Conservation (phyloP, 1,284 basidiomycete genomes). For the Microbotryum scabiosae region DNA sequence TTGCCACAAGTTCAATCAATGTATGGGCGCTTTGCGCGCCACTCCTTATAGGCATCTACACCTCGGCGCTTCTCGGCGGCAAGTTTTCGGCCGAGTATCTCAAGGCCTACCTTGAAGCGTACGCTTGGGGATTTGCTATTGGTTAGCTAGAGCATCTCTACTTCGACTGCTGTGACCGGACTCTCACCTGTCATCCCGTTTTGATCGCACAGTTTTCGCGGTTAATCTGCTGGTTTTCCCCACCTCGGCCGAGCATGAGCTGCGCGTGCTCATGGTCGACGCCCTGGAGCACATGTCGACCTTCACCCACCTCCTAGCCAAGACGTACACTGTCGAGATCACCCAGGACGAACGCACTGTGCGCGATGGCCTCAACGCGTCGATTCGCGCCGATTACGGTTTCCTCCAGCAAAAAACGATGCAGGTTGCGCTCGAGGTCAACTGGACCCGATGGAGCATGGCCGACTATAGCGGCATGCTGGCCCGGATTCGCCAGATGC, state of each 20-base stretch:
- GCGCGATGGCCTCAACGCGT: slow-evolving; percentile 37
- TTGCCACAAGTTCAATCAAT: slow-evolving; percentile 31
- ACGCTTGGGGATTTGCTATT: too few relatives aligned
- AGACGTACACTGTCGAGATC: slow-evolving; percentile 39
- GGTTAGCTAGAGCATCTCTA: slow-evolving; percentile 9
- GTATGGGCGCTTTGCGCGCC: slow-evolving; percentile 34
- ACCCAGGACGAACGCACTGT: slow-evolving; percentile 38
- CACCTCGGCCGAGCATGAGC: slow-evolving; percentile 38
- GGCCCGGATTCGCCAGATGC: slow-evolving; percentile 34
- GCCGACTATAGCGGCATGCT: slow-evolving; percentile 37
- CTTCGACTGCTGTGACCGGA: too few relatives aligned
- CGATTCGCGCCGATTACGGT: slow-evolving; percentile 39
- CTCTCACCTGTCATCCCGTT: too few relatives aligned
- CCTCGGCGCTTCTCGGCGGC: neutral
- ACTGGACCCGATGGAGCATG: slow-evolving; percentile 38
- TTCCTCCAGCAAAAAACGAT: slow-evolving; percentile 34
- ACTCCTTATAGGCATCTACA: slow-evolving; percentile 38
- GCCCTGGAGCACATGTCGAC: slow-evolving; percentile 39
- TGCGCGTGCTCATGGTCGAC: slow-evolving; percentile 37
- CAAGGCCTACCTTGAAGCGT: slow-evolving; percentile 36
- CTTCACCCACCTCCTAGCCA: slow-evolving; percentile 35
- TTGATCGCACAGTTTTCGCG: slow-evolving; percentile 26
- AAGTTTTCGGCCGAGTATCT: slow-evolving; percentile 34
- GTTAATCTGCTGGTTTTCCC: slow-evolving; percentile 40
- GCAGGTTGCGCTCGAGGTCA: slow-evolving; percentile 34